These are phyloP conservation scores for Skeletonema tropicum DNA, from an alignment of 108 stramenopile genomes.

Conservation along the genomic window DNA sequence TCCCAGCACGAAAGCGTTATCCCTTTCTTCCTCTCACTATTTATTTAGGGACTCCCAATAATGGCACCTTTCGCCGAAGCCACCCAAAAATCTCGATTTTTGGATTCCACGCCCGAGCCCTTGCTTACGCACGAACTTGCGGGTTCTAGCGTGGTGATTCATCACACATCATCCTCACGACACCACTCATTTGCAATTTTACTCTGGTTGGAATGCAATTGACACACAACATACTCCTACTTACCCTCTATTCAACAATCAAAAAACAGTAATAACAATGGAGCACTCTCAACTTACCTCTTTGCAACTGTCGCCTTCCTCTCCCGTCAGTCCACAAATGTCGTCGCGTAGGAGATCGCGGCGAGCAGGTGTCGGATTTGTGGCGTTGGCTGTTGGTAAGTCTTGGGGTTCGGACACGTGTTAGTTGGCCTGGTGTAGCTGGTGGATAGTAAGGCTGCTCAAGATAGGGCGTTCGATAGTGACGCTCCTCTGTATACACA, in stretches of 20 bases:
- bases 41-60: too few species aligned
- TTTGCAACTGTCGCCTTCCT: neutral
- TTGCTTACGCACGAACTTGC: neutral
- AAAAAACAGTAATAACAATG: neutral
- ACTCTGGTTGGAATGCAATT: neutral
- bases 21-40: too few species aligned
- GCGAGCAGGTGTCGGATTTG: slow-evolving; percentile 8
- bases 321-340: slow-evolving; percentile 2
- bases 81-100: neutral
- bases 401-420: neutral
- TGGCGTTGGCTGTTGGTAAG: slow-evolving; percentile 27
- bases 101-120: neutral
- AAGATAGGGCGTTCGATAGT: neutral
- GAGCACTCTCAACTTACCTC: slow-evolving; percentile 10
- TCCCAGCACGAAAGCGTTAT: too few species aligned
- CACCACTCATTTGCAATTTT: neutral
- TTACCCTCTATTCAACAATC: neutral
- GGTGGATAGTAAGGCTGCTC: neutral
- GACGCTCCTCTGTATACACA: neutral
- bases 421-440: neutral
- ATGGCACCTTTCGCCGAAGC: neutral
- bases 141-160: neutral
- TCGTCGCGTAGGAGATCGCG: neutral
- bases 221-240: neutral
- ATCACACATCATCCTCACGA: neutral